phyloP scores from a whole-genome alignment of 2,329 filamentous ascomycete genomes.

The Alternaria sp. region DNA sequence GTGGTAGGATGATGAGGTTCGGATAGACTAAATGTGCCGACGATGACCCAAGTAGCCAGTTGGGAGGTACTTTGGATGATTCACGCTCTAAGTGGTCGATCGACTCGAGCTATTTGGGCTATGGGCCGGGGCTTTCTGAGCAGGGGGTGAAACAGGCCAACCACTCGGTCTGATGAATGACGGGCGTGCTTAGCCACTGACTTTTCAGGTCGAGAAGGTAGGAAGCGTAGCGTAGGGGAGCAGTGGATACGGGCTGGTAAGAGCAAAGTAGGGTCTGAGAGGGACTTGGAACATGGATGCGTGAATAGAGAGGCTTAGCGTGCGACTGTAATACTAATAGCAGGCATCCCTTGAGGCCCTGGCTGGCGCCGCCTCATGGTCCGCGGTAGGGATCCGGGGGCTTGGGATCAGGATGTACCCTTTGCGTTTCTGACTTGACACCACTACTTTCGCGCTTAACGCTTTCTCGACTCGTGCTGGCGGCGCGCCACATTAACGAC shows the following conservation, averaged over 20 bases:
- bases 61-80: conserved; percentile 40
- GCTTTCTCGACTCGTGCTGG: conserved; percentile 46
- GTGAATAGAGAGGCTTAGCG: conserved; percentile 45
- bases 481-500: conserved; percentile 47
- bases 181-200: conserved; percentile 49
- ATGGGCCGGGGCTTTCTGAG: conserved; percentile 37
- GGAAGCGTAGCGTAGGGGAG: conserved; percentile 38
- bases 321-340: conserved; percentile 44
- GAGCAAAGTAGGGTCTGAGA: conserved; percentile 44
- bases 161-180: conserved; percentile 46
- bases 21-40: conserved; percentile 46
- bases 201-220: conserved; percentile 35
- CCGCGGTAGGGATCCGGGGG: conserved; percentile 48
- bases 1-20: conserved; percentile 39
- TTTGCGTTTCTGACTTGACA: conserved; percentile 44
- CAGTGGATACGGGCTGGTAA: conserved; percentile 40
- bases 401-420: conserved; percentile 42
- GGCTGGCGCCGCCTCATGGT: conserved; percentile 41
- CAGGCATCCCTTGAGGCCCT: conserved; percentile 40
- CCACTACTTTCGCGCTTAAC: conserved; percentile 40
- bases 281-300: conserved; percentile 42
- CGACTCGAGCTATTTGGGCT: conserved; percentile 48
- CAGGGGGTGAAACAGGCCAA: conserved; percentile 50
- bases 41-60: conserved; percentile 45
- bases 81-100: conserved; percentile 49